A percentile compares a stretch with the other conserved stretches of the same genome.
Evolutionary conservation across 805 yeast species (phyloP).

Genomic region (Lipomyces japonicus): DNA sequence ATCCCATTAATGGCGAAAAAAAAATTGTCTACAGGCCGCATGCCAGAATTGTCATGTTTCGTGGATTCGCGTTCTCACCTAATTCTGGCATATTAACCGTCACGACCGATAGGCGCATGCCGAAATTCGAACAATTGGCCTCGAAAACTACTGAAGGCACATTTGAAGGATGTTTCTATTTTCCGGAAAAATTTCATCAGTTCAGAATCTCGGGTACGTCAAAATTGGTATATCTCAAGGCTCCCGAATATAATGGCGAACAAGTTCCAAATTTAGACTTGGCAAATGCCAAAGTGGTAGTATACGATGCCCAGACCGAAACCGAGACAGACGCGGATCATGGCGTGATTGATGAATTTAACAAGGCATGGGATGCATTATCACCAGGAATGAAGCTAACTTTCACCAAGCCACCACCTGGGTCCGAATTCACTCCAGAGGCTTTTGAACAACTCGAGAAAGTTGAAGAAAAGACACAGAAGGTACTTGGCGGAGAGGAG

Average conservation of each 20-base stretch:
- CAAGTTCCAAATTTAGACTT: not conserved
- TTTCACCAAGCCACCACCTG: slow-evolving; percentile 25
- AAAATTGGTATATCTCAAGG: slow-evolving; percentile 11
- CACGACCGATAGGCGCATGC: slow-evolving; percentile 27
- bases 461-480: slow-evolving; percentile 10
- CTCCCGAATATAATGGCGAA: too few relatives aligned
- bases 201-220: slow-evolving; percentile 22
- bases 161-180: slow-evolving; percentile 28
- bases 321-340: slow-evolving; percentile 7
- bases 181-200: slow-evolving; percentile 16
- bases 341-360: slow-evolving; percentile 9
- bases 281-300: slow-evolving; percentile 1
- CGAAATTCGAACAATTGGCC: slow-evolving; percentile 19
- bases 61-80: slow-evolving; percentile 24
- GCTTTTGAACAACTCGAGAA: slow-evolving; percentile 11
- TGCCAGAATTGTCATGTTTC: slow-evolving; percentile 26
- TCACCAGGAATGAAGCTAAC: slow-evolving; percentile 22
- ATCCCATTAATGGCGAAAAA: slow-evolving; percentile 1
- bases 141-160: slow-evolving; percentile 5
- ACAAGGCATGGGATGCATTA: slow-evolving; percentile 20
- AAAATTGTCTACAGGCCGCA: slow-evolving; percentile 16
- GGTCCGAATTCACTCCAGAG: slow-evolving; percentile 12
- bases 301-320: slow-evolving; percentile 15
- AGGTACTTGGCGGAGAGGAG: slow-evolving; percentile 4
- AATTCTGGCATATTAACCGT: slow-evolving; percentile 22